Percentiles rank a stretch among this genome's conserved stretches.
phyloP scores from a whole-genome alignment of 2,329 filamentous ascomycete species.

The Lasiodiplodia theobromae region DNA sequence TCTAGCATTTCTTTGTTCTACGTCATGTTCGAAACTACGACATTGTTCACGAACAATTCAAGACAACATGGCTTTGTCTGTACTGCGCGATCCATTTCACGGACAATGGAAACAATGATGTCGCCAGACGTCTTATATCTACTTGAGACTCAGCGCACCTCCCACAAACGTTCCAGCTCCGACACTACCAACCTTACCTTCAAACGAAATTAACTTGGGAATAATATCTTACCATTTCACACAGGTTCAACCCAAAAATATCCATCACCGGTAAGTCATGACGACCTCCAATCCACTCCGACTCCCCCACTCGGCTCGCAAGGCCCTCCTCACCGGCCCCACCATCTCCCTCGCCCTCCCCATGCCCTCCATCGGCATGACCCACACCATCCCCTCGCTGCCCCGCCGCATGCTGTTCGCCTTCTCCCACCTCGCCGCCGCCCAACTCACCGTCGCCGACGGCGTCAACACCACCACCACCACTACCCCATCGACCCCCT shows the following conservation, averaged over 20 bases:
- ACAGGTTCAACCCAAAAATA: neutral
- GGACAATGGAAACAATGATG: neutral
- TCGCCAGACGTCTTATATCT: neutral
- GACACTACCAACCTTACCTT: neutral
- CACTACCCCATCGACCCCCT: neutral
- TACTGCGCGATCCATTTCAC: neutral
- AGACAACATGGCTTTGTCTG: neutral
- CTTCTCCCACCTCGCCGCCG: slow-evolving; percentile 8
- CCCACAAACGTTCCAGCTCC: neutral
- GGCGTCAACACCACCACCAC: neutral
- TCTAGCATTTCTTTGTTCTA: neutral
- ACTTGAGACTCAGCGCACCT: neutral
- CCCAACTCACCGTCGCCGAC: slow-evolving; percentile 14
- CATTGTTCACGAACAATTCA: neutral
- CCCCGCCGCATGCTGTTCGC: slow-evolving; percentile 28
- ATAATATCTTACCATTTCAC: neutral
- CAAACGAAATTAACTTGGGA: neutral
- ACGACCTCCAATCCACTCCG: neutral
- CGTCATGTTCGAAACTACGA: neutral
- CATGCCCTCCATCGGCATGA: neutral
- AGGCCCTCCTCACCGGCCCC: slow-evolving; percentile 12
- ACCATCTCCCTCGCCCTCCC: slow-evolving; percentile 16
- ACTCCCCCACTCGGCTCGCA: neutral
- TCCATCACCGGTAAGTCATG: neutral
- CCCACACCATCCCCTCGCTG: slow-evolving; percentile 19